Conservation (phyloP, 129 eudicot species). For the sunflower (Helianthus annuus) region DNA sequence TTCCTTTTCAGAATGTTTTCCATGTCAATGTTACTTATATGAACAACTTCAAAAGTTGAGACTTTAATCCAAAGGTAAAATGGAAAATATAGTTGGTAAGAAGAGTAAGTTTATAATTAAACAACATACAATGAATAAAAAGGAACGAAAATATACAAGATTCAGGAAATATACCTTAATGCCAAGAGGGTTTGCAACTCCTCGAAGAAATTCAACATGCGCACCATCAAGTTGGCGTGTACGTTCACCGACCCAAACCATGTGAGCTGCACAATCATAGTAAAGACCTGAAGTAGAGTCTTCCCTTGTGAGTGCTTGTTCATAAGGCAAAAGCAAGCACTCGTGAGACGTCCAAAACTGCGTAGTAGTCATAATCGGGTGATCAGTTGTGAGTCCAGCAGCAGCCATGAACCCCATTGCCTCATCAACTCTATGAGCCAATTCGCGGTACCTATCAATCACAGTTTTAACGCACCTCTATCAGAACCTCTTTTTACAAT, state of each 20-base stretch:
- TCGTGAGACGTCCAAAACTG: constrained; percentile 94
- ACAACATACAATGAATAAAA: no score
- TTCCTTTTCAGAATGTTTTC: no score
- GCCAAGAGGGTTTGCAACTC: constrained; percentile 81
- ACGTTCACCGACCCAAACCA: constrained; percentile 96
- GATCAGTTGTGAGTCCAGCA: constrained; percentile 76
- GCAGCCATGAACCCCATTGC: constrained; percentile 93
- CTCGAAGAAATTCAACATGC: constrained; percentile 83
- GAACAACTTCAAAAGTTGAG: no score
- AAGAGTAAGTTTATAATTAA: no score
- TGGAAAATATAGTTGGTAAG: no score
- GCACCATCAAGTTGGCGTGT: constrained; percentile 91
- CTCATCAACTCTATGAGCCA: constrained; percentile 89
- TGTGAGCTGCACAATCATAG: constrained; percentile 91
- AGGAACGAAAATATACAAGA: background rate
- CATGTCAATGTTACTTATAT: no score
- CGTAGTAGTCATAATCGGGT: constrained; percentile 80
- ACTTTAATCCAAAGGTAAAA: no score
- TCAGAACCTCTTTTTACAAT: background rate
- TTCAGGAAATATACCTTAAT: constrained; percentile 57
- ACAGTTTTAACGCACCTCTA: background rate
- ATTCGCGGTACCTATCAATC: constrained; percentile 66
- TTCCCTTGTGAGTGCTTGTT: constrained; percentile 86
- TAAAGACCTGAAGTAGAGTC: constrained; percentile 85
- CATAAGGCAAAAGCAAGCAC: constrained; percentile 88